Percentiles rank a stretch among this genome's conserved stretches.
Conservation (phyloP, 495 filamentous ascomycete species). For the Tuber umbilicatum region DNA sequence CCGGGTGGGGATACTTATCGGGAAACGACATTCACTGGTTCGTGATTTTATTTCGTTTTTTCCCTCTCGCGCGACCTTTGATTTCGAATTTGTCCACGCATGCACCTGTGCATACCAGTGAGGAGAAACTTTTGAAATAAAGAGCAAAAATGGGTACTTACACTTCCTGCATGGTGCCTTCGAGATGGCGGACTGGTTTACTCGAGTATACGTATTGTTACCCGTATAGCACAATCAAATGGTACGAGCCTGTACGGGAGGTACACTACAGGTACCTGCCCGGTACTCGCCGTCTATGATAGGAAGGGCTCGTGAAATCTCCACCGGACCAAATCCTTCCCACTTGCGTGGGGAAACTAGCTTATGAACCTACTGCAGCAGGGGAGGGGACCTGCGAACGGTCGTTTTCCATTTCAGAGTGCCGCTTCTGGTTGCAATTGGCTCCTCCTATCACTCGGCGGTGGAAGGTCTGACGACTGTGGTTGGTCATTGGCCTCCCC, state of each 20-base stretch:
- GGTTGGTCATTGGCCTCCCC: slow-evolving; percentile 33
- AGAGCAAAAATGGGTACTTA: neutral
- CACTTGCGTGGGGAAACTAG: slow-evolving; percentile 1
- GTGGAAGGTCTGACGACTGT: neutral
- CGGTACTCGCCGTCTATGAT: neutral
- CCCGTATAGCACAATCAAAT: neutral
- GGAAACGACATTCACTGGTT: neutral
- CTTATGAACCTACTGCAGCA: neutral
- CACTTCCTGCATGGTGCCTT: neutral
- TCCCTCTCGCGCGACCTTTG: neutral
- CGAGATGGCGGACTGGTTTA: neutral
- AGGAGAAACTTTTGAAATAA: neutral
- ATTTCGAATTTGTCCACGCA: neutral
- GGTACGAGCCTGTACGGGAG: neutral
- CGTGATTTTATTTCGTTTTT: neutral
- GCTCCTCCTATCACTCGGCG: slow-evolving; percentile 3
- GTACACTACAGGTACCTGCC: neutral
- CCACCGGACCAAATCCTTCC: neutral
- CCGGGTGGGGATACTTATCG: neutral
- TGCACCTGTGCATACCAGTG: neutral
- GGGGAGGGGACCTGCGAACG: neutral
- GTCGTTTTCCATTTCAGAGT: neutral
- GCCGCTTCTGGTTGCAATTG: neutral
- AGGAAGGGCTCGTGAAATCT: neutral
- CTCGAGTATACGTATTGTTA: neutral